A percentile compares a stretch with the other conserved stretches of the same genome.
Conservation (phyloP, 2,329 filamentous ascomycete genomes). For the Ophioceras dolichostomum region DNA sequence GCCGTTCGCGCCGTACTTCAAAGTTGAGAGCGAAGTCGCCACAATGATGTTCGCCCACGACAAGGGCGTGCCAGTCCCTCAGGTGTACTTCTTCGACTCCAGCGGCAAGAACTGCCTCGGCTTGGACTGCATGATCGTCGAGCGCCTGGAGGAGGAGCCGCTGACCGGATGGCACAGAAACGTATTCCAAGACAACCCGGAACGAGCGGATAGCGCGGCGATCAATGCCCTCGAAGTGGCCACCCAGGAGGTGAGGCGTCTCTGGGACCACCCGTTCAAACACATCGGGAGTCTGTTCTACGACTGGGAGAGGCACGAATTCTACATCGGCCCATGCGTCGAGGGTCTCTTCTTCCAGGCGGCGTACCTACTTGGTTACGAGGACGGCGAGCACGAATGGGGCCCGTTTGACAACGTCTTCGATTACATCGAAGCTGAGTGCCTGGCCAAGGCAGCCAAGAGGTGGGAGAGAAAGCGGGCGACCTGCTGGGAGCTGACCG, state of each 20-base stretch:
- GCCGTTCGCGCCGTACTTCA: slow-evolving; percentile 5
- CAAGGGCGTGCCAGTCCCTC: slow-evolving; percentile 2
- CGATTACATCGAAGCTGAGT: no score
- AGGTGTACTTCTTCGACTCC: slow-evolving; percentile 6
- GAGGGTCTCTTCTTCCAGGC: no score
- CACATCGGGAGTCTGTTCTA: slow-evolving; percentile 6
- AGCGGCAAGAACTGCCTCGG: slow-evolving; percentile 5
- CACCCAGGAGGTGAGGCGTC: neutral
- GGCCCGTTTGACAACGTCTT: no score
- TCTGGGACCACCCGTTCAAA: neutral
- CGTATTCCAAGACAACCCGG: neutral
- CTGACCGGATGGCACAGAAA: no score
- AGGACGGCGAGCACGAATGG: neutral
- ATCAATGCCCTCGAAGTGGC: neutral
- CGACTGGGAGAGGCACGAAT: slow-evolving; percentile 5
- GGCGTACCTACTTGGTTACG: no score
- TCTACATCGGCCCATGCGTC: no score
- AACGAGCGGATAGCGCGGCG: no score
- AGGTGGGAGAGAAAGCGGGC: no score
- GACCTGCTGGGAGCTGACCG: no score
- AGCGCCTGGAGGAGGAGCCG: slow-evolving; percentile 2
- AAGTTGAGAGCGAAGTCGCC: slow-evolving; percentile 8
- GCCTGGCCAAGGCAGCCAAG: neutral
- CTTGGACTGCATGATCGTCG: slow-evolving; percentile 8
- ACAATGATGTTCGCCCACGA: slow-evolving; percentile 4